These are phyloP conservation scores for Stereocaulon alpinum DNA, from an alignment of 495 filamentous ascomycete species.

Conservation along the genomic window DNA sequence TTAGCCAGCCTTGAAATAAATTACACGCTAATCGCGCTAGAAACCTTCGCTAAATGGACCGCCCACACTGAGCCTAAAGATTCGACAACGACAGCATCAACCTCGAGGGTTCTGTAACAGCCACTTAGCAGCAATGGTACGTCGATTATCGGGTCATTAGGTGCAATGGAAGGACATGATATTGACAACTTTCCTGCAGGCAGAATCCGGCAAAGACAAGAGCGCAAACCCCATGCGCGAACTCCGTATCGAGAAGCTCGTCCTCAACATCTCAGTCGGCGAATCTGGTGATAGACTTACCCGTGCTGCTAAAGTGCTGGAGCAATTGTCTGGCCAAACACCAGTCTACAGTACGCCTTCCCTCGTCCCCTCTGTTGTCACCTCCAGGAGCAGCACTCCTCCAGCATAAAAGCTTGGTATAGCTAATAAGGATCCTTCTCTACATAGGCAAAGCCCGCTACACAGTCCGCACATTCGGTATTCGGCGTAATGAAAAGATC, in stretches of 20 bases:
- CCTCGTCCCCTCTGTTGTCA: not conserved
- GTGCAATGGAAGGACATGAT: not conserved
- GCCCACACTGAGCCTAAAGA: conserved; percentile 10
- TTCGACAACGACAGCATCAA: not conserved
- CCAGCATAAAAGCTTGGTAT: not conserved
- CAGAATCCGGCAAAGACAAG: conserved; percentile 57
- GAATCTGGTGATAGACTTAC: conserved; percentile 99
- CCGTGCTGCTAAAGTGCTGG: conserved; percentile 98
- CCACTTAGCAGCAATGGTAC: conserved; percentile 9
- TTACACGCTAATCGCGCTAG: conserved; percentile 13
- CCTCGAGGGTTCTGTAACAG: not conserved
- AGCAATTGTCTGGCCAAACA: conserved; percentile 98
- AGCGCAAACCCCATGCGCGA: conserved; percentile 96
- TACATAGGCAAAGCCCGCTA: conserved; percentile 91
- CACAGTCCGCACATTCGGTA: conserved; percentile 99
- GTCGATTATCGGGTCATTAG: not conserved
- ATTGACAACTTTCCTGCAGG: not conserved
- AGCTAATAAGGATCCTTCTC: not conserved
- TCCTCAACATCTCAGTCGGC: conserved; percentile 99
- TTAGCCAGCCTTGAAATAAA: not conserved
- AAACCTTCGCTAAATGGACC: conserved; percentile 12
- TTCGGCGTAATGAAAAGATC: conserved; percentile 99
- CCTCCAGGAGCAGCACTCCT: not conserved
- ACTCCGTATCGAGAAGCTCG: conserved; percentile 99
- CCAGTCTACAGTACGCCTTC: conserved; percentile 82